phyloP scores from a whole-genome alignment of 2,329 filamentous ascomycete genomes.

The Aureobasidium sp. region DNA sequence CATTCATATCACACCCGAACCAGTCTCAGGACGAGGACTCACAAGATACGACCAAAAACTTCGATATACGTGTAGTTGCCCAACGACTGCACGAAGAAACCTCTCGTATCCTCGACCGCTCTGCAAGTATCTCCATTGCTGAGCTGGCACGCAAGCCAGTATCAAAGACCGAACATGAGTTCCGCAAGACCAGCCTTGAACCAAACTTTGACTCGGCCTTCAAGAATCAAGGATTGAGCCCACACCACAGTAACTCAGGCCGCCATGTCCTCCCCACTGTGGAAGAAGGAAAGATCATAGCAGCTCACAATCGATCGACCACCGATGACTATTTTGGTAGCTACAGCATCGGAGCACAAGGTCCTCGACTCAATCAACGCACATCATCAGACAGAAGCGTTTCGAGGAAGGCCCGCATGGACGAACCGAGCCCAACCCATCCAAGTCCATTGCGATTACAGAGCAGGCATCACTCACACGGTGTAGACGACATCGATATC shows the following conservation, averaged over 20 bases:
- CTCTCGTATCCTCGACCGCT: neutral
- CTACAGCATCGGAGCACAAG: neutral
- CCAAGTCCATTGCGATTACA: neutral
- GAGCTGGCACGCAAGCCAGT: neutral
- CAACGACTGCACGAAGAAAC: neutral
- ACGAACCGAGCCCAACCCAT: neutral
- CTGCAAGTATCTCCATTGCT: constrained; percentile 3
- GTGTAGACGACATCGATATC: neutral
- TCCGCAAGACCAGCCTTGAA: constrained; percentile 11
- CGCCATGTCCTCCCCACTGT: neutral
- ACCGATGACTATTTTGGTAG: neutral
- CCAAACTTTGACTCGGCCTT: neutral
- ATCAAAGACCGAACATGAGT: neutral
- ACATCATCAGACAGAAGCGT: neutral
- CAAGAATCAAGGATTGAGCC: neutral
- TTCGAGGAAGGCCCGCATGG: neutral
- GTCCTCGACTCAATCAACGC: neutral
- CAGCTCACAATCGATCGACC: neutral
- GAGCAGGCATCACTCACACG: neutral
- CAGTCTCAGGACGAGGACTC: neutral
- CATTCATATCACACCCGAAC: neutral
- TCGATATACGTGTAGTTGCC: neutral
- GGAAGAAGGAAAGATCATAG: neutral
- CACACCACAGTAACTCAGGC: neutral
- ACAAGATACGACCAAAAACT: neutral